These are phyloP conservation scores for Paramecium octaurelia DNA, from an alignment of 73 alveolate species.

Conservation along the genomic window DNA sequence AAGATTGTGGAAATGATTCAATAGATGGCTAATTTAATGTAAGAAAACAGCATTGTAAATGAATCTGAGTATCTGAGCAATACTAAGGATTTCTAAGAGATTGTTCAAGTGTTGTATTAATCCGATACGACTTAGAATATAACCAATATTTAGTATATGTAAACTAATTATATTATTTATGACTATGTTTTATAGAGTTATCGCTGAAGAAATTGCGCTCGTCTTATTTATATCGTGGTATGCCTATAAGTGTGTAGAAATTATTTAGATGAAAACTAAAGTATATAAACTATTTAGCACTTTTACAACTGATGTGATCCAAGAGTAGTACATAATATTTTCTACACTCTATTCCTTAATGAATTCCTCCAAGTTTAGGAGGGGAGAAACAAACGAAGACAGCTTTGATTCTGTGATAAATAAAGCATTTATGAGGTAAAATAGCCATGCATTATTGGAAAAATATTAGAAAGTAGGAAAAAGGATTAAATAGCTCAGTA, in stretches of 20 bases:
- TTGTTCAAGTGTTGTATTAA: not conserved
- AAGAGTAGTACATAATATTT: not conserved
- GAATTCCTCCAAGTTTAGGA: not conserved
- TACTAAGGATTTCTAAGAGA: not conserved
- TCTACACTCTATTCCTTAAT: not conserved
- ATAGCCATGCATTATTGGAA: not conserved
- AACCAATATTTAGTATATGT: not conserved
- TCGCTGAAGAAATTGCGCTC: not conserved
- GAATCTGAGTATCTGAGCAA: not conserved
- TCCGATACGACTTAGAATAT: not conserved
- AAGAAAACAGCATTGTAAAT: not conserved
- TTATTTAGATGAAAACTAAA: not conserved
- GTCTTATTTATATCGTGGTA: not conserved
- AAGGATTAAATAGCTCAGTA: not conserved
- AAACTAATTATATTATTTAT: not conserved
- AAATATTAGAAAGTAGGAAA: constrained; percentile 3
- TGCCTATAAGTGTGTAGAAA: not conserved
- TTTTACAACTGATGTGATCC: not conserved
- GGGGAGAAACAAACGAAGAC: not conserved
- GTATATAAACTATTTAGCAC: not conserved
- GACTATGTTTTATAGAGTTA: not conserved
- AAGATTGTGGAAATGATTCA: not conserved
- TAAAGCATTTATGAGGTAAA: not conserved
- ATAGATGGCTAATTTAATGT: not conserved
- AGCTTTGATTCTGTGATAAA: not conserved